Evolutionary conservation across 1,284 basidiomycete genomes (phyloP).

Genomic region (Clitocybe nebularis): DNA sequence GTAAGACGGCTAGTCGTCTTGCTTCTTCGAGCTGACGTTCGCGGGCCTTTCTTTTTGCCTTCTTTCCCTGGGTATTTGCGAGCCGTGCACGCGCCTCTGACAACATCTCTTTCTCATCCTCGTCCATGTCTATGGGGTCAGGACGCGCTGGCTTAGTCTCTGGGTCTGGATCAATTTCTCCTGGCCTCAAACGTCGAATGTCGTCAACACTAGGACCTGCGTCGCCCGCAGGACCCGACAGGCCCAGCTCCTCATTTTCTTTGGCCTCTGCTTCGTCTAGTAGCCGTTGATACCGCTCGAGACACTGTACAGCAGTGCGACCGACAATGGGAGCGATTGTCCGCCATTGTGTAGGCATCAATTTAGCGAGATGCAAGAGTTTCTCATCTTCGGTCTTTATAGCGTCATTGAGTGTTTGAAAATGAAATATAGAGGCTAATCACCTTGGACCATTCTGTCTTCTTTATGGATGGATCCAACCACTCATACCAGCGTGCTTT

Average conservation of each 20-base stretch:
- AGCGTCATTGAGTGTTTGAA: not conserved
- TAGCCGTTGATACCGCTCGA: constrained; percentile 97
- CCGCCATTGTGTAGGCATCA: constrained; percentile 99
- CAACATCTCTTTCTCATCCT: constrained; percentile 99
- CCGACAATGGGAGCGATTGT: constrained; percentile 99
- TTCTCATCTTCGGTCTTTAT: constrained; percentile 94
- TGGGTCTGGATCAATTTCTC: constrained; percentile 98
- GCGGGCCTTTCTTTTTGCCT: constrained; percentile 97
- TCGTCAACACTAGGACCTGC: constrained; percentile 90
- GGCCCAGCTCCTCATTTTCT: constrained; percentile 88
- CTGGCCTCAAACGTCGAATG: constrained; percentile 84
- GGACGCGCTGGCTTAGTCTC: constrained; percentile 98
- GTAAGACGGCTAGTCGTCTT: constrained; percentile 87
- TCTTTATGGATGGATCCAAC: constrained; percentile 99
- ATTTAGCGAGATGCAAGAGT: constrained; percentile 93
- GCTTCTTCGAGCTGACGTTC: constrained; percentile 97
- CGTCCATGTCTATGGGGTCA: constrained; percentile 99
- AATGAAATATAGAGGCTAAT: constrained; percentile 19
- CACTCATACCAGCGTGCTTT: constrained; percentile 99
- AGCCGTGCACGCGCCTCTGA: constrained; percentile 97
- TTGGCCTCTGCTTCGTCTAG: constrained; percentile 96
- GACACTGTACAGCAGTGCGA: constrained; percentile 96
- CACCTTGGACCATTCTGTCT: constrained; percentile 98
- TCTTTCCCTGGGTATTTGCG: constrained; percentile 99
- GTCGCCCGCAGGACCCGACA: constrained; percentile 80